Base-by-base conservation (phyloP, 2,329 filamentous ascomycete genomes). In the Fusarium sp. region DNA sequence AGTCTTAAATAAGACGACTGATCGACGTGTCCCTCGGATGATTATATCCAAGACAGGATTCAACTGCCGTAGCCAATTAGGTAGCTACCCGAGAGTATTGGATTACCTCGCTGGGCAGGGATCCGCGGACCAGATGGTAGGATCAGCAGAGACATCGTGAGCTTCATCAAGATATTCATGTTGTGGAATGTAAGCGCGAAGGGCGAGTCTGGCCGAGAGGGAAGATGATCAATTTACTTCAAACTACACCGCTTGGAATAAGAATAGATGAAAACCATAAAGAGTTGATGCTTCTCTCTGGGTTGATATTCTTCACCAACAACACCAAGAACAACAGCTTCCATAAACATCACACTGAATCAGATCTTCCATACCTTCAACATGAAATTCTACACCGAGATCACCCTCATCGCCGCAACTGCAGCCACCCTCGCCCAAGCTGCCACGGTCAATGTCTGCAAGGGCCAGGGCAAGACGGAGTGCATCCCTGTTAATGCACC, bases 371-470 rank as follows among this genome's bases (percentile, higher is more conserved):
- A 7, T n/a, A 18, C 34, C 6, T 37, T 27, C 54, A 38, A 2
- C 20, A 57, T 57, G 54, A 57, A 57, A 34, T 57, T 57, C 20
- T 16, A 10, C 14, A 11, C 54, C 6, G 31, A 27, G 31, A 57
- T 57, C 54, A n/a, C 54, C 20, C 14, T 57, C 34, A n/a, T 57
- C 54, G 31, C 54, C 14, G 56, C 56, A 1, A 38, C 58, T 20
- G 54, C 54, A 3, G 35, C 35, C 10, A n/a, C 58, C 8, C 29
- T 61, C 20, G 14, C n/a, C 6, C 38, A 61, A 13, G 58, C 58
- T n/a, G 58, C 58, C 24, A 61, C 38, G 14, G 58, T 61, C 58
- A 61, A 61, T n/a, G 58, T 61, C 27, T 61, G 58, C 40, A 61
- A 61, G 27, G 58, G 58, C 14, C 38, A 42, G 20, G 58, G 58